Conservation (phyloP, 2,329 filamentous ascomycete genomes). For the Epichloe hybrida region DNA sequence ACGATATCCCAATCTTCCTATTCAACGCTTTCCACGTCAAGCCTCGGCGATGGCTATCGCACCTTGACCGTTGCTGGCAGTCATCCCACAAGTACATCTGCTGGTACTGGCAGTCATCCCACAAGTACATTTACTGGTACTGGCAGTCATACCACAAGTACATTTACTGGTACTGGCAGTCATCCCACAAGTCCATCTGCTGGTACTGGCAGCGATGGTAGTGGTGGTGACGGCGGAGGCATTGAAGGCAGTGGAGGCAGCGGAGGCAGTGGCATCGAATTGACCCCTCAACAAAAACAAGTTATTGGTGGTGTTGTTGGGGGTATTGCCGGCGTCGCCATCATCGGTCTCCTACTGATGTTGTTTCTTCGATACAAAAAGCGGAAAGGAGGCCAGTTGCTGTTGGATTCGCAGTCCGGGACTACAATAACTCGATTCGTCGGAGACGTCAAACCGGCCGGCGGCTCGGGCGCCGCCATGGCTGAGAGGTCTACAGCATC, state of each 20-base stretch:
- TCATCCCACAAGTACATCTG: background rate
- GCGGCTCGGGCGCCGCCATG: constrained; percentile 24
- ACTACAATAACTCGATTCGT: constrained; percentile 7
- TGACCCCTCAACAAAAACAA: constrained; percentile 22
- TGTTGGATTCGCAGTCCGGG: constrained; percentile 26
- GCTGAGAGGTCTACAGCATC: constrained; percentile 26
- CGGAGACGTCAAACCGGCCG: constrained; percentile 11
- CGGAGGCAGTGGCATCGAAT: constrained; percentile 9
- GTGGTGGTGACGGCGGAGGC: background rate
- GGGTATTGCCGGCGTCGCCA: constrained; percentile 42
- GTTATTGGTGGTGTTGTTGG: constrained; percentile 45
- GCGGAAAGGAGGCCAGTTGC: constrained; percentile 28
- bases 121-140: background rate
- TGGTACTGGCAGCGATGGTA: background rate
- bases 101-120: background rate
- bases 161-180: background rate
- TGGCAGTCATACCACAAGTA: background rate
- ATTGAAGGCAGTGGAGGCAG: background rate
- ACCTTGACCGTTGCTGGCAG: background rate
- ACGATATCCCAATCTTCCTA: background rate
- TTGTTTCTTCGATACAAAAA: constrained; percentile 43
- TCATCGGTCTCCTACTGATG: constrained; percentile 40
- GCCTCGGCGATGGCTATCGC: background rate
- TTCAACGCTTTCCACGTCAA: background rate
- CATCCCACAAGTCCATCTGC: background rate